These are phyloP conservation scores for Venturia oleaginea DNA, from an alignment of 2,329 filamentous ascomycete species.

Conservation along the genomic window DNA sequence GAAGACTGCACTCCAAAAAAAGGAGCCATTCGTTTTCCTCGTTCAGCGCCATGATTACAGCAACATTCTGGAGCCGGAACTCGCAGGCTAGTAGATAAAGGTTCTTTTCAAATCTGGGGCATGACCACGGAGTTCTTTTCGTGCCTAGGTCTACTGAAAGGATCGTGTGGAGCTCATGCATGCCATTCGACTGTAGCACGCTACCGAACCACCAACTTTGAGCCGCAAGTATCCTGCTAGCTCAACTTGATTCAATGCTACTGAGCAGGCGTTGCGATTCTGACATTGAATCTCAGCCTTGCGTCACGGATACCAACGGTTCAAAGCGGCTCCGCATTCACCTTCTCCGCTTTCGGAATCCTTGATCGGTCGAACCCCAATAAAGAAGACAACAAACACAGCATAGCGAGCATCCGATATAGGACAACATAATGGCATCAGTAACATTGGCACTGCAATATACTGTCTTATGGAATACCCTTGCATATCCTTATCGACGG, in stretches of 20 bases:
- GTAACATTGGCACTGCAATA: neutral
- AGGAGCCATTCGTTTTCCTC: too few relatives aligned
- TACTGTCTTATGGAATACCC: neutral
- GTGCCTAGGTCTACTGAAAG: neutral
- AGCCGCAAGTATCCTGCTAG: conserved; percentile 6
- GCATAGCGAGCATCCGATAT: neutral
- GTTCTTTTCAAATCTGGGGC: neutral
- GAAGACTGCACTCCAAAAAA: neutral
- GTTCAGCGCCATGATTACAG: neutral
- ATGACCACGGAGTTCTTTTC: neutral
- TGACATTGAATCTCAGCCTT: neutral
- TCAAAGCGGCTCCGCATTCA: neutral
- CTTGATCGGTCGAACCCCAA: neutral
- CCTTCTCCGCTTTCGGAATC: neutral
- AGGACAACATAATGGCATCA: neutral
- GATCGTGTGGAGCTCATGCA: neutral
- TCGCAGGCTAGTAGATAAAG: neutral
- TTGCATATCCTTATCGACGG: neutral
- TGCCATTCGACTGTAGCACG: neutral
- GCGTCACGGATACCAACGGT: neutral
- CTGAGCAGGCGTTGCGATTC: neutral
- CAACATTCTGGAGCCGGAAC: neutral
- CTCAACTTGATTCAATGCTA: neutral
- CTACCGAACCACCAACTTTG: neutral
- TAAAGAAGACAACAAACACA: neutral